A percentile compares a stretch with the other conserved stretches of the same genome.
These are phyloP conservation scores for Aleurites moluccanus DNA, from an alignment of 441 rosid species.

Conservation along the genomic window DNA sequence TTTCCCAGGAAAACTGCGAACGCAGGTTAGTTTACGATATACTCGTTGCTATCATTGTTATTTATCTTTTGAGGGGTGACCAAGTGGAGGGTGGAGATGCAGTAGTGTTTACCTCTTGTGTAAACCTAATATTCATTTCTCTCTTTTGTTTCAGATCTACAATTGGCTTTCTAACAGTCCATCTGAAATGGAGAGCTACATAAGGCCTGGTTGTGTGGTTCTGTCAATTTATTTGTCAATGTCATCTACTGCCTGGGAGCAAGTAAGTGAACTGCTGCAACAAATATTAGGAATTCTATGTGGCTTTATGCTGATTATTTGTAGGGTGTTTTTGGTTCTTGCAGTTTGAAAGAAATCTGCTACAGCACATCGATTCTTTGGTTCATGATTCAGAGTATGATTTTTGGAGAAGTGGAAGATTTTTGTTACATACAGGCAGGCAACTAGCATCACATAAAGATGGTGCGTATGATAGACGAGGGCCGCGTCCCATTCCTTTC, in stretches of 20 bases:
- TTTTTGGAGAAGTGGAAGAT: conserved; percentile 76
- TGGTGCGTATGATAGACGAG: conserved; percentile 45
- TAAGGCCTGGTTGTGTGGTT: conserved; percentile 92
- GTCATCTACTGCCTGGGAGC: conserved; percentile 69
- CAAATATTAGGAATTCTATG: background rate
- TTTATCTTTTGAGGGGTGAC: background rate
- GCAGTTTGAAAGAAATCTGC: conserved; percentile 71
- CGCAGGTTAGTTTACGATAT: conserved; percentile 49
- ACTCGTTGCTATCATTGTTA: background rate
- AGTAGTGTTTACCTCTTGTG: background rate
- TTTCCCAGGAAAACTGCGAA: conserved; percentile 69
- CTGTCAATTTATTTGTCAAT: conserved; percentile 74
- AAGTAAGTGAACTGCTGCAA: conserved; percentile 48
- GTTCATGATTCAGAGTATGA: conserved; percentile 55
- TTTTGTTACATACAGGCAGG: conserved; percentile 62
- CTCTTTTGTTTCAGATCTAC: conserved; percentile 52
- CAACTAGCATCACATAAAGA: conserved; percentile 70
- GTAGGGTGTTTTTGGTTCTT: conserved; percentile 29
- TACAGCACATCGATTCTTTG: conserved; percentile 49
- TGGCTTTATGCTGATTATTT: conserved; percentile 33
- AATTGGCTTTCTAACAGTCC: conserved; percentile 92
- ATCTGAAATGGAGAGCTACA: conserved; percentile 94
- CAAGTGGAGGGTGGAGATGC: background rate
- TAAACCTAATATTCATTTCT: conserved; percentile 17
- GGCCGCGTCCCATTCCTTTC: background rate